These are phyloP conservation scores for Achaetomium macrosporum DNA, from an alignment of 2,329 filamentous ascomycete genomes.

Conservation along the genomic window DNA sequence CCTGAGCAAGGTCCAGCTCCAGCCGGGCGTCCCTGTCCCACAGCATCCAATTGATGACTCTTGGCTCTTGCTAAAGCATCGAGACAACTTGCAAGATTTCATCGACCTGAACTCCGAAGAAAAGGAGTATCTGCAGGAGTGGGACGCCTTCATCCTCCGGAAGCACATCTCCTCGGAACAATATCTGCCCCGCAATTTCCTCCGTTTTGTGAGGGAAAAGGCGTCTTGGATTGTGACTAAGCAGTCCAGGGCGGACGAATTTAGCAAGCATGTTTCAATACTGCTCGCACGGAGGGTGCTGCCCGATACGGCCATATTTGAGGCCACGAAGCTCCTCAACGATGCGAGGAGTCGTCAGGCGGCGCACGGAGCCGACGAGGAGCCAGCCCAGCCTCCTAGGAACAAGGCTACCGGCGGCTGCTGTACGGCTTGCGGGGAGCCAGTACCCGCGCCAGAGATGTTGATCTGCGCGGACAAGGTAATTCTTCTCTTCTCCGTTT, in stretches of 20 bases:
- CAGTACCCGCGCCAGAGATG: constrained; percentile 42
- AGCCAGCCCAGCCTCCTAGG: constrained; percentile 29
- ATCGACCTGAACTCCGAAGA: constrained; percentile 49
- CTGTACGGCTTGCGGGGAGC: constrained; percentile 41
- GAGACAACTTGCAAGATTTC: constrained; percentile 52
- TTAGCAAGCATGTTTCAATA: constrained; percentile 48
- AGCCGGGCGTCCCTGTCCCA: constrained; percentile 44
- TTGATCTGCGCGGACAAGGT: constrained; percentile 48
- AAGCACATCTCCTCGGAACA: constrained; percentile 46
- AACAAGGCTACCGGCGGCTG: constrained; percentile 39
- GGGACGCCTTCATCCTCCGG: constrained; percentile 50
- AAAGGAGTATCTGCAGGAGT: constrained; percentile 53
- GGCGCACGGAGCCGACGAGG: constrained; percentile 2
- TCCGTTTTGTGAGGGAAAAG: constrained; percentile 46
- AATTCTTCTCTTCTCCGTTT: constrained; percentile 21
- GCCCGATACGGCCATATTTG: constrained; percentile 37
- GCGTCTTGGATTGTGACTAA: constrained; percentile 47
- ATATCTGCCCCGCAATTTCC: constrained; percentile 47
- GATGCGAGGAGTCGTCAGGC: constrained; percentile 28
- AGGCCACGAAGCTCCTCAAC: constrained; percentile 40
- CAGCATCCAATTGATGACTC: constrained; percentile 40
- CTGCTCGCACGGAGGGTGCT: constrained; percentile 46
- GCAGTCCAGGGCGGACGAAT: constrained; percentile 45
- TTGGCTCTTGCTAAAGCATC: constrained; percentile 55
- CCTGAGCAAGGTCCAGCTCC: constrained; percentile 48